Conservation (phyloP, 257 asterid species). For the Datura wrightii region DNA sequence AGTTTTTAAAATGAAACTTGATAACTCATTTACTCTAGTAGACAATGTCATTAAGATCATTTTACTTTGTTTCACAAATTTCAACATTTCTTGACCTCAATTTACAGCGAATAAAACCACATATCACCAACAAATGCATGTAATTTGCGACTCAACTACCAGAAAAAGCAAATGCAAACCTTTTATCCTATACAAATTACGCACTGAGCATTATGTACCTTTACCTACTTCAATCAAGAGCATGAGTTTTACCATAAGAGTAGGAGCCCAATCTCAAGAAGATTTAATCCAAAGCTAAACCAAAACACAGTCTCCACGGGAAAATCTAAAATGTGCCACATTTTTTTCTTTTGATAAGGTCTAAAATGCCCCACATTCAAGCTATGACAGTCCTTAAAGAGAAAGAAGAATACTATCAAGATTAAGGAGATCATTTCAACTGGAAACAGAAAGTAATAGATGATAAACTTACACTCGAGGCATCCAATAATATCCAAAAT, state of each 20-base stretch:
- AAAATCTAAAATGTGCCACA: not conserved
- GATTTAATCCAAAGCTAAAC: constrained; percentile 1
- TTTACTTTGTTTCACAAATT: not conserved
- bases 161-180: not conserved
- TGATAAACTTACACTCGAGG: constrained; percentile 76
- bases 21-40: not conserved
- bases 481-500: constrained; percentile 92
- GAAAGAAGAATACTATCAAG: not conserved
- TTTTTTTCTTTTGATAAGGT: not conserved
- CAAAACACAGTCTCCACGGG: not conserved
- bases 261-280: not conserved
- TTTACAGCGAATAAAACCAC: not conserved
- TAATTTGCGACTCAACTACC: not conserved
- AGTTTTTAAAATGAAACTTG: not conserved
- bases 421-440: not conserved
- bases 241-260: not conserved
- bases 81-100: not conserved
- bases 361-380: not conserved
- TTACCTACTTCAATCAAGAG: not conserved
- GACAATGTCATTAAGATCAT: not conserved
- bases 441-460: constrained; percentile 15
- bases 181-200: not conserved
- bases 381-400: not conserved
- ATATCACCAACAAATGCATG: not conserved
- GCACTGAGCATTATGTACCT: not conserved